Percentiles rank a stretch among this genome's conserved stretches.
These are phyloP conservation scores for Rhodamnia argentea DNA, from an alignment of 345 rosid species.

Conservation along the genomic window DNA sequence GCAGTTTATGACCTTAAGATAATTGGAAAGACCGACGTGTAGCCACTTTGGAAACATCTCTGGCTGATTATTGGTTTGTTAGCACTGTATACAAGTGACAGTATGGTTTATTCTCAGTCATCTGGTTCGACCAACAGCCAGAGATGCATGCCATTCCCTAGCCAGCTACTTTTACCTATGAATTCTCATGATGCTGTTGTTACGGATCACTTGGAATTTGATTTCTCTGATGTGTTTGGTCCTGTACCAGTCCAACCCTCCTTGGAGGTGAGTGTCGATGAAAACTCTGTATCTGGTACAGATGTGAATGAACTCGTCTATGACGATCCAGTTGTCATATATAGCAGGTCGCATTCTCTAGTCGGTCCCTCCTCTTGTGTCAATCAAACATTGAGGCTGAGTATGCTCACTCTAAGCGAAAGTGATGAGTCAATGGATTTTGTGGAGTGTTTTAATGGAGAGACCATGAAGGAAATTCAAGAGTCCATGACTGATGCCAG, in stretches of 20 bases:
- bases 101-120: conserved; percentile 51
- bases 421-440: conserved; percentile 34
- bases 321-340: conserved; percentile 61
- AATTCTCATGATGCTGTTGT: conserved; percentile 29
- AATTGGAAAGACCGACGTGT: conserved; percentile 6
- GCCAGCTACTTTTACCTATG: conserved; percentile 23
- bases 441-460: conserved; percentile 25
- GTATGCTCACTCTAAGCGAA: conserved; percentile 47
- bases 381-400: conserved; percentile 51
- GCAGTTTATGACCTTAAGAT: neutral
- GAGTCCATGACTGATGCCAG: conserved; percentile 18
- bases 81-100: neutral
- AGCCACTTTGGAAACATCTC: conserved; percentile 7
- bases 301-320: conserved; percentile 34
- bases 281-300: conserved; percentile 7
- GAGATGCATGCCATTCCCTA: conserved; percentile 17
- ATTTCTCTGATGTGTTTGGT: conserved; percentile 70
- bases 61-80: neutral
- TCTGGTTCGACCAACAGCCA: conserved; percentile 20
- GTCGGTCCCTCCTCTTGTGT: conserved; percentile 74
- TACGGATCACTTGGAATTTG: conserved; percentile 45
- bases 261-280: conserved; percentile 15
- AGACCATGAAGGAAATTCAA: conserved; percentile 17
- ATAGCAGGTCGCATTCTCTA: conserved; percentile 77
- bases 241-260: conserved; percentile 36